These are phyloP conservation scores for Rhizophagus prolifer DNA, from an alignment of 192 early-diverging fungal species.

Conservation along the genomic window DNA sequence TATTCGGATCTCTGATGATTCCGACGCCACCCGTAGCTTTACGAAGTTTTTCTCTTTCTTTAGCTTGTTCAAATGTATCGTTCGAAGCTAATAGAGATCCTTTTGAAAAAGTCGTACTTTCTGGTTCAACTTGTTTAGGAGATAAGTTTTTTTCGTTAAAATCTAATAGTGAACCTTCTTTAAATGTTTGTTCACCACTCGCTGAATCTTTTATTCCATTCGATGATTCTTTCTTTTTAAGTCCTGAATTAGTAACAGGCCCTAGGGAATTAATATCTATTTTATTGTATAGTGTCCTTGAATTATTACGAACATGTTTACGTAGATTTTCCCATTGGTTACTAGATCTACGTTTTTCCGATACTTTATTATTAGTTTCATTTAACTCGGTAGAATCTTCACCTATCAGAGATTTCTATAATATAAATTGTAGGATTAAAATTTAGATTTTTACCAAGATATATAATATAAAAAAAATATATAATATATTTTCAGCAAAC, in stretches of 20 bases:
- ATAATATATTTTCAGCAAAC: neutral
- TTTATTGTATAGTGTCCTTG: neutral
- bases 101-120: neutral
- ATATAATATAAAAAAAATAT: neutral
- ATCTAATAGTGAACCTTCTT: constrained; percentile 11
- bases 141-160: constrained; percentile 9
- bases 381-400: neutral
- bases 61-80: constrained; percentile 14
- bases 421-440: neutral
- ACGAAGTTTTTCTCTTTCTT: constrained; percentile 24
- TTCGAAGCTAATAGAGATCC: constrained; percentile 24
- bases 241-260: neutral
- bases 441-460: neutral
- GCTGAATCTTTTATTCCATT: too few relatives aligned
- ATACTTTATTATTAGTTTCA: neutral
- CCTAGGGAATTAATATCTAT: too few relatives aligned
- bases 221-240: too few relatives aligned
- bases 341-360: neutral
- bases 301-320: neutral
- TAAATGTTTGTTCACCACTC: neutral
- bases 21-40: neutral
- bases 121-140: constrained; percentile 14
- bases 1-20: neutral
- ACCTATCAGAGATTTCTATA: neutral
- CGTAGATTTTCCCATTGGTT: constrained; percentile 1